phyloP scores from a whole-genome alignment of 768 basidiomycete genomes.

The Agaricus bisporus region DNA sequence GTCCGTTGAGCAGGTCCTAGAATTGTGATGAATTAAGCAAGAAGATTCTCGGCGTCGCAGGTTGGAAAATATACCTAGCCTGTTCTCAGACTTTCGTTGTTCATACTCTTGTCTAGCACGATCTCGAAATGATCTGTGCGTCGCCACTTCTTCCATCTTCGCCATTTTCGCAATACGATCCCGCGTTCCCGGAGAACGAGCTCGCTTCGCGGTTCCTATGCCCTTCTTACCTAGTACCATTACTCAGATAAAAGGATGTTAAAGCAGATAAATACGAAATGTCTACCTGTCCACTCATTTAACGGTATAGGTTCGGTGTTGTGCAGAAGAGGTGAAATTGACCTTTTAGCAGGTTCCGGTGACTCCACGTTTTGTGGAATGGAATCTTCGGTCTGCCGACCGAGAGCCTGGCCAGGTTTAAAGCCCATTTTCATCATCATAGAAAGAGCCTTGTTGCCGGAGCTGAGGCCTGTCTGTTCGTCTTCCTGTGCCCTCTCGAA shows the following conservation, averaged over 20 bases:
- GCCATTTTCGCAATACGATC: conserved; percentile 72
- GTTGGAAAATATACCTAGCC: conserved; percentile 35
- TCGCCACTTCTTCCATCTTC: conserved; percentile 59
- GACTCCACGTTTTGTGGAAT: neutral
- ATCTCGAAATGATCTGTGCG: conserved; percentile 59
- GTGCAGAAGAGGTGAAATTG: conserved; percentile 26
- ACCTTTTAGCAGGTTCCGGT: conserved; percentile 10
- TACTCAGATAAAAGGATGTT: neutral
- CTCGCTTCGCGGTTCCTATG: conserved; percentile 66
- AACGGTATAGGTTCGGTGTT: conserved; percentile 66
- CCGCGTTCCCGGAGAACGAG: conserved; percentile 54
- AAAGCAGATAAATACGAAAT: neutral
- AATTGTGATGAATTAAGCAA: conserved; percentile 1
- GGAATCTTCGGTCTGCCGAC: conserved; percentile 18
- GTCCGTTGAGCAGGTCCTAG: conserved; percentile 66
- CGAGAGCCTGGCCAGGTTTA: conserved; percentile 76
- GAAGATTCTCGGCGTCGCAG: neutral
- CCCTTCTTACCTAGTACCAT: conserved; percentile 64
- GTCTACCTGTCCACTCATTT: conserved; percentile 77
- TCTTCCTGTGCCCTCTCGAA: conserved; percentile 73
- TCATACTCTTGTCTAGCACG: conserved; percentile 70
- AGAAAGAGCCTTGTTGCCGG: conserved; percentile 69
- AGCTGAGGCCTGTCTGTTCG: conserved; percentile 41
- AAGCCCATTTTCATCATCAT: conserved; percentile 97
- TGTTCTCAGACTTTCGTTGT: conserved; percentile 66